These are phyloP conservation scores for Cyberlindnera suaveolens DNA, from an alignment of 805 yeast species.

Conservation along the genomic window DNA sequence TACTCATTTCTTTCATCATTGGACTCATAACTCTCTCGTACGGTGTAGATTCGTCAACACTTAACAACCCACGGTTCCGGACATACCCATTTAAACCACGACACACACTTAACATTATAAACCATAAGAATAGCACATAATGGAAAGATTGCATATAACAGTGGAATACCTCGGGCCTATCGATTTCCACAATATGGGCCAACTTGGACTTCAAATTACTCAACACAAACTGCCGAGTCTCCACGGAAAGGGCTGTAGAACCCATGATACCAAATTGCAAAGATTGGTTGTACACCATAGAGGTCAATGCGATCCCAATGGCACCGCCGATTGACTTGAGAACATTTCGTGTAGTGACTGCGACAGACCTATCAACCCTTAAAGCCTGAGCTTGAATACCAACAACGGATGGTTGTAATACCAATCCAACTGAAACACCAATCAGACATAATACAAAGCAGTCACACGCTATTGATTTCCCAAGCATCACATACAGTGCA, in stretches of 20 bases:
- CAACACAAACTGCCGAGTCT: conserved; percentile 6
- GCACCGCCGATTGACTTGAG: conserved; percentile 55
- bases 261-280: conserved; percentile 1
- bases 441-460: conserved; percentile 28
- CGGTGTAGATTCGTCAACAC: not conserved
- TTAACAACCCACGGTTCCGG: not conserved
- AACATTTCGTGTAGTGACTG: conserved; percentile 50
- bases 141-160: not conserved
- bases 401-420: conserved; percentile 25
- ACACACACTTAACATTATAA: not conserved
- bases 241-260: conserved; percentile 1
- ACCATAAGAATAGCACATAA: not conserved
- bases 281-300: conserved; percentile 9
- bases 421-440: conserved; percentile 37
- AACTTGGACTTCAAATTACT: conserved; percentile 3
- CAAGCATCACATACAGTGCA: conserved; percentile 31
- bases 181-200: not conserved
- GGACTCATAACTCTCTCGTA: not conserved
- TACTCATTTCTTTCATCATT: too few species aligned
- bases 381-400: conserved; percentile 50
- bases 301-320: conserved; percentile 43
- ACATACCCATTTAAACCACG: not conserved
- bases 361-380: conserved; percentile 49
- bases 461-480: conserved; percentile 19
- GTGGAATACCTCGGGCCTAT: not conserved